phyloP scores from a whole-genome alignment of 1,284 basidiomycete genomes.

The Rhizoctonia solani region DNA sequence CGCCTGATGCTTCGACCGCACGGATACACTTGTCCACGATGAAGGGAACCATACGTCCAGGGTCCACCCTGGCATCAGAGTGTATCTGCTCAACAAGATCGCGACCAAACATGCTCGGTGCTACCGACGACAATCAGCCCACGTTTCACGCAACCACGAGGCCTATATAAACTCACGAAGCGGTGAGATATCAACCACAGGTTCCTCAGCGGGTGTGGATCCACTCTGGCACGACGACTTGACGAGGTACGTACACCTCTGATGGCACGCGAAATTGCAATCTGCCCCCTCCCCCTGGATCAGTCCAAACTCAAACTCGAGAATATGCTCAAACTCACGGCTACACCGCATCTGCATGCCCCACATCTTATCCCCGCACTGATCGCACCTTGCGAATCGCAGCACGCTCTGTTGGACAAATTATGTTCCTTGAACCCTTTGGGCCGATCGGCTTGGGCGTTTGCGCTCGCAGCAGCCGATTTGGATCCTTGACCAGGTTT shows the following conservation, averaged over 20 bases:
- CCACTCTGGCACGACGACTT: conserved; percentile 59
- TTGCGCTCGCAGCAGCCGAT: no score
- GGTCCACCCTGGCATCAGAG: conserved; percentile 66
- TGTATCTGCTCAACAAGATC: conserved; percentile 82
- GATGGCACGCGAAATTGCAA: conserved; percentile 74
- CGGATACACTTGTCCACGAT: conserved; percentile 96
- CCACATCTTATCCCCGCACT: conserved; percentile 99
- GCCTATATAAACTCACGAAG: conserved; percentile 53
- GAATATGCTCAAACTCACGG: conserved; percentile 62
- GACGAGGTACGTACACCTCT: conserved; percentile 67
- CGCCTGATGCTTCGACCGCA: conserved; percentile 85
- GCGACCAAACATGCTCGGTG: conserved; percentile 89
- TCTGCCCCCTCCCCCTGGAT: conserved; percentile 48
- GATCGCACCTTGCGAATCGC: conserved; percentile 88
- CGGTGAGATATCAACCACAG: conserved; percentile 48
- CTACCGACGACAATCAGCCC: conserved; percentile 50
- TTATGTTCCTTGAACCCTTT: conserved; percentile 59
- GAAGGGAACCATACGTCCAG: conserved; percentile 67
- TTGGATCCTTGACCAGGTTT: conserved; percentile 35
- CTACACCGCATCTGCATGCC: conserved; percentile 90
- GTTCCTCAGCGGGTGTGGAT: conserved; percentile 47
- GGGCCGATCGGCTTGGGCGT: conserved; percentile 38
- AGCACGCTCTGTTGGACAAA: conserved; percentile 91
- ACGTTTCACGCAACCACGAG: conserved; percentile 7
- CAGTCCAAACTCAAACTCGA: conserved; percentile 1